These are phyloP conservation scores for Galeopsis tetrahit DNA, from an alignment of 257 asterid genomes.

Conservation along the genomic window DNA sequence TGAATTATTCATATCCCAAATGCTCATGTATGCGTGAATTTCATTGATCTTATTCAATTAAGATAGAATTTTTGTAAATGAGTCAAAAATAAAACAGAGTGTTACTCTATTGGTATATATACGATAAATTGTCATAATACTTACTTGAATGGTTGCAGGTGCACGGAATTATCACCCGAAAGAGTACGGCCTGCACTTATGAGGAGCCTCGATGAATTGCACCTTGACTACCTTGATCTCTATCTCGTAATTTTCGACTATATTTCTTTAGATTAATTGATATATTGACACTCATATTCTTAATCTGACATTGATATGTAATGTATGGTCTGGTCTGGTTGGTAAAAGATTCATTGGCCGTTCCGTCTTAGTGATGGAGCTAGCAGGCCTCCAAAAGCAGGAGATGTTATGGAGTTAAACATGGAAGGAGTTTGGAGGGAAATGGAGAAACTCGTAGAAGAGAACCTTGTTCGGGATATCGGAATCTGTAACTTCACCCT, in stretches of 20 bases:
- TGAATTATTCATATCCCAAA: too few relatives aligned
- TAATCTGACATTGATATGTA: not conserved
- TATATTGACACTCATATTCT: not conserved
- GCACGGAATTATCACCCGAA: conserved; percentile 57
- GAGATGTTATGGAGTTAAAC: conserved; percentile 66
- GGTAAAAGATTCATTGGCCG: conserved; percentile 74
- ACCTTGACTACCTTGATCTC: conserved; percentile 77
- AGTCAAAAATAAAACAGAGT: too few relatives aligned
- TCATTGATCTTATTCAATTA: too few relatives aligned
- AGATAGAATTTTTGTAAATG: too few relatives aligned
- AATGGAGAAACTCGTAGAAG: conserved; percentile 70
- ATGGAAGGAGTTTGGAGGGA: conserved; percentile 83
- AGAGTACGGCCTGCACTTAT: conserved; percentile 69
- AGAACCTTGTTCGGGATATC: conserved; percentile 62
- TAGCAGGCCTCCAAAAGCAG: conserved; percentile 54
- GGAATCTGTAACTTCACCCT: conserved; percentile 68
- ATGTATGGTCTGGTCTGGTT: not conserved
- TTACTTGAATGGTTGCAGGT: conserved; percentile 37
- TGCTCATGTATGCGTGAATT: too few relatives aligned
- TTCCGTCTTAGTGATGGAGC: conserved; percentile 67
- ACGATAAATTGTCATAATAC: too few relatives aligned
- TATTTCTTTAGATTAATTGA: not conserved
- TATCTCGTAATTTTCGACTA: conserved; percentile 47
- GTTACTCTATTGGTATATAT: too few relatives aligned
- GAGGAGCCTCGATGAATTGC: conserved; percentile 60